Evolutionary conservation across 352 stramenopile species (phyloP), one percentile per base, ranked within the genome.

Genomic region (Achlya hypogyna): DNA sequence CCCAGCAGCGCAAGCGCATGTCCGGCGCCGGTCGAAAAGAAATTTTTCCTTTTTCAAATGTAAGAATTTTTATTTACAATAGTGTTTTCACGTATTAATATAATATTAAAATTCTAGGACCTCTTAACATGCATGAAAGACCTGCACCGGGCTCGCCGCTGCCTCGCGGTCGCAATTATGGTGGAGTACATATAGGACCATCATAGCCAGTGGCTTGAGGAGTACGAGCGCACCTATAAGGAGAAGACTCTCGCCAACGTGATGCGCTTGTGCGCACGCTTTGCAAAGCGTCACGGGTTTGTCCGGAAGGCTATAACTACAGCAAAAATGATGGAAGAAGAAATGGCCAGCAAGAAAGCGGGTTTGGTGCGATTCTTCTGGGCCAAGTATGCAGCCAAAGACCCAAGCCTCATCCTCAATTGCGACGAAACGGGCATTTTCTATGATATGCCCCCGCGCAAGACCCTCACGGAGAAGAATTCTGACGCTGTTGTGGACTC

Each of bases 361-460:
- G 34, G 14, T 6, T 14, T 42, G 6, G 6, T 14, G 34, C 34
- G 14, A 14, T 6, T 16, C 14, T 42, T 42, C 34, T 42, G 34
- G 34, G 34, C 6, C 34, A 42, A 42, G 14, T 42, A 42, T 14
- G 34, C 34, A 14, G 34, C 6, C 34, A 42, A 42, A 14, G 34
- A 42, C 34, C 34, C 34, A 42, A 42, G 34, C 34, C 34, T 42
- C 34, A 14, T 42, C 6, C 34, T 42, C 34, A 74, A 69, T 18
- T 20, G 56, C 1, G 71, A 74, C 40, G 71, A 76, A 59, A 71
- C 71, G 0, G 25, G 8, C 1, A 25, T 72, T 3, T 74, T 60
- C 14, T 54, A 28, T 20, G 65, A 74, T 62, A 62, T 10, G 6
- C 68, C 71, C 20, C 69, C 47, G 0, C 2, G 16, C 0, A 27